Evolutionary conservation across 192 early-diverging fungal species (phyloP).

Genomic region (Rhizophagus clarus): DNA sequence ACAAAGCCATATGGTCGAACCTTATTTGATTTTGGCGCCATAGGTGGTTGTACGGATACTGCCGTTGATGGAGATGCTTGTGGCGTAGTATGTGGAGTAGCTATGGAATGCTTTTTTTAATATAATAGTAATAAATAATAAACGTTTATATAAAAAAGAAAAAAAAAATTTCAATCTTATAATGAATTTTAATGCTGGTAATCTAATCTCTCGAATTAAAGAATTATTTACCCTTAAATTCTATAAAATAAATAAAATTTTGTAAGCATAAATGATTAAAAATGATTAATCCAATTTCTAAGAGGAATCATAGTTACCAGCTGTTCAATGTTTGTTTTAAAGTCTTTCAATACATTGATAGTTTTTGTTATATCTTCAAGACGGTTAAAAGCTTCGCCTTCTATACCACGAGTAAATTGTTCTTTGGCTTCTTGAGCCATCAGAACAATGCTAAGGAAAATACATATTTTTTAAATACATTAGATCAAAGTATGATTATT

Average conservation of each 20-base stretch:
- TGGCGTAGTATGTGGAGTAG: not conserved
- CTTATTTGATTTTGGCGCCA: not conserved
- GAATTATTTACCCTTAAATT: constrained; percentile 7
- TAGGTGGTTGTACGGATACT: not conserved
- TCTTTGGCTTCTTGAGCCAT: constrained; percentile 32
- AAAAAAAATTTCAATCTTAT: not conserved
- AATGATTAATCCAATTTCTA: not conserved
- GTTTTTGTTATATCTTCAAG: constrained; percentile 32
- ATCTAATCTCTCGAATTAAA: not conserved
- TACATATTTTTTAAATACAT: not conserved
- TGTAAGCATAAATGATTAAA: not conserved
- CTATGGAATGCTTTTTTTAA: not conserved
- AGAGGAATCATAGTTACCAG: constrained; percentile 3
- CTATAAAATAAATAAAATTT: not conserved
- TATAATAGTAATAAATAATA: not conserved
- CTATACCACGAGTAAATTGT: constrained; percentile 26
- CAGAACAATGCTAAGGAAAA: constrained; percentile 6
- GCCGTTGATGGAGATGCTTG: not conserved
- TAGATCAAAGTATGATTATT: not conserved
- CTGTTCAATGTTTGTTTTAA: constrained; percentile 19
- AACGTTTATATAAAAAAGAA: not conserved
- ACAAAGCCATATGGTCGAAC: not conserved
- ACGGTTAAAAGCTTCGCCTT: constrained; percentile 28
- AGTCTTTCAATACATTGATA: constrained; percentile 29
- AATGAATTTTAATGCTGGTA: not conserved